Base-by-base conservation (phyloP, 352 stramenopile genomes). In the Globisporangium paddicum region DNA sequence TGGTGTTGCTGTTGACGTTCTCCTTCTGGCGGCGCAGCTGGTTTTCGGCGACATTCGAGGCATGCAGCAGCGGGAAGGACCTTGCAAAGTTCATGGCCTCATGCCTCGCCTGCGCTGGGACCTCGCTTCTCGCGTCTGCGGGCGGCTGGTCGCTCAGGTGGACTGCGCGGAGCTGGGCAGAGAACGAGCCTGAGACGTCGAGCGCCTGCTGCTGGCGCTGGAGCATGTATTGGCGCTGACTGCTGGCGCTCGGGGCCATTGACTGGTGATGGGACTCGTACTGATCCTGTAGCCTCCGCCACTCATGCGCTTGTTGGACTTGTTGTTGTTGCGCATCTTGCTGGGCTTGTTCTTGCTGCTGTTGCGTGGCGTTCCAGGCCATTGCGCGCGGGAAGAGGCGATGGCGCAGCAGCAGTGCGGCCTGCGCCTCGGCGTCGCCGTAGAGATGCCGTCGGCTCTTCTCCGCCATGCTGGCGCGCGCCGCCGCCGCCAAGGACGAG, bases 311-410 rank as follows among this genome's bases (percentile, higher is more conserved):
- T 30, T 28, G 28, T 56, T 32, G 35, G 4, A 8, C 13, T 11
- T 47, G 35, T 42, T 34, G 37, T 2, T 48, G 48, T 25, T 50
- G n/a, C n/a, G n/a, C n/a, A n/a, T n/a, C n/a, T n/a, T n/a, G n/a
- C n/a, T n/a, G n/a, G n/a, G n/a, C n/a, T n/a, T n/a, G n/a, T n/a
- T n/a, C n/a, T n/a, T n/a, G 55, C 21, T 55, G 51, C 34, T 45
- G 69, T 18, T 79, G 73, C n/a, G 65, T 67, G 14, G 77, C 65
- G 49, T 73, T 73, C 74, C 74, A 87, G 42, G 74, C 77, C 77
- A 87, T 87, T 40, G 74, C 77, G 19, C 77, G 72, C 14, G 77
- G 77, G 64, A 87, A 87, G 42, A 87, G 59, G 9, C 77, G 77
- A 57, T 87, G 77, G 52, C 72, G 74, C 63, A 87, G 68, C 55